phyloP scores from a whole-genome alignment of 148 eudicot species.

The Rhododendron kiyosumense region DNA sequence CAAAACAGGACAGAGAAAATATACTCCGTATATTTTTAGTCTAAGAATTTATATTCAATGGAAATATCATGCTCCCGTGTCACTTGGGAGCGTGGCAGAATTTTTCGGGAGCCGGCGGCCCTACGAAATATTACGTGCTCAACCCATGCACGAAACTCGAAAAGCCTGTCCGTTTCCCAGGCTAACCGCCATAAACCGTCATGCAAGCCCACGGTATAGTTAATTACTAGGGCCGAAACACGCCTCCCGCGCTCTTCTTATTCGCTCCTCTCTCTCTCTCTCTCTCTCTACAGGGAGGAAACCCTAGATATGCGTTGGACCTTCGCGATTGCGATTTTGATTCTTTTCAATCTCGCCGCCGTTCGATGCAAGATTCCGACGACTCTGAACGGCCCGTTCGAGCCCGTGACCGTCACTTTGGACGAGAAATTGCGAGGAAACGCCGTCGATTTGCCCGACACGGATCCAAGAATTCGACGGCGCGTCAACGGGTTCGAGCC shows the following conservation, averaged over 20 bases:
- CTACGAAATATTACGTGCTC: no score
- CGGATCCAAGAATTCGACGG: slow-evolving; percentile 68
- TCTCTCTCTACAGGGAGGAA: not conserved
- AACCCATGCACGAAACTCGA: no score
- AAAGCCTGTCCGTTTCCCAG: no score
- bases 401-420: slow-evolving; percentile 65
- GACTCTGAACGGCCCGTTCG: slow-evolving; percentile 84
- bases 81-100: no score
- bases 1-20: no score
- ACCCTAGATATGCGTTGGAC: slow-evolving; percentile 11
- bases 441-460: slow-evolving; percentile 80
- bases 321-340: not conserved
- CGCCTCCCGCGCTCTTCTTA: not conserved
- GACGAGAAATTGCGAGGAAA: slow-evolving; percentile 66
- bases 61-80: no score
- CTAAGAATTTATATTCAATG: no score
- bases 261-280: not conserved
- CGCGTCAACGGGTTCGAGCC: slow-evolving; percentile 63
- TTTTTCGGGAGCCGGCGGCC: no score
- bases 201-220: no score
- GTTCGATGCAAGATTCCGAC: slow-evolving; percentile 42
- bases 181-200: slow-evolving; percentile 6
- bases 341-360: slow-evolving; percentile 8
- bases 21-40: no score
- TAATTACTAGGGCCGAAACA: not conserved